Base-by-base conservation (phyloP, 1,284 basidiomycete species). In the Phylloboletellus chloephorus region DNA sequence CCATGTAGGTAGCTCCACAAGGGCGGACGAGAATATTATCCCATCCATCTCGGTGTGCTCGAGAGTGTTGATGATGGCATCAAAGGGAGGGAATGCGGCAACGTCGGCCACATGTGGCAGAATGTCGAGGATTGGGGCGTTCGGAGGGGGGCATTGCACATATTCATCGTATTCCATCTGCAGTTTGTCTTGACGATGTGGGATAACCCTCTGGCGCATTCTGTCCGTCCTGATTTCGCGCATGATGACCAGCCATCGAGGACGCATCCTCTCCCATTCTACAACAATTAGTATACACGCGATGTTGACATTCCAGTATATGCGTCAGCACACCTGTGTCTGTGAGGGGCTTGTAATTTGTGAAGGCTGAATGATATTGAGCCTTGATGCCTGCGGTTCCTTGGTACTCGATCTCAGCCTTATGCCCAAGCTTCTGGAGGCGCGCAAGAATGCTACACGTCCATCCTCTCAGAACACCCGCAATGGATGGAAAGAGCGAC, bases 241-340 rank as follows among this genome's bases (percentile, higher is more conserved):
- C 53, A 54, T 46, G 9, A 16, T 30, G 10, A 31, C 15, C 1
- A 24, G 20, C 21, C 41, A 48, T n/a, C 25, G 13, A 5, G 48
- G 43, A 41, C 37, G 35, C 7, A 47, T 29, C 3, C 31, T 29
- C 10, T 29, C 22, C 55, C 46, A 57, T 29, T 51, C 44, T 51
- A 11, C 23, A 3, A 2, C 2, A 23, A 7, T 21, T 5, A n/a
- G 7, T 7, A 39, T 44, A 25, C 41, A 16, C 16, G 13, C 2
- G n/a, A 4, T 6, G 16, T 17, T 10, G 23, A 5, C 5, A 3
- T 2, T 6, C 28, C 28, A 21, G 7, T 8, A 10, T 10, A 9
- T 1, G 9, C 5, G 11, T 11, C 17, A 24, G n/a, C 33, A 7
- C 7, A 50, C 50, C 50, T 40, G 26, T 30, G 19, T 43, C 38